A percentile compares a stretch with the other conserved stretches of the same genome.
Conservation (phyloP, 2,329 filamentous ascomycete genomes). For the Diaporthe helianthi region DNA sequence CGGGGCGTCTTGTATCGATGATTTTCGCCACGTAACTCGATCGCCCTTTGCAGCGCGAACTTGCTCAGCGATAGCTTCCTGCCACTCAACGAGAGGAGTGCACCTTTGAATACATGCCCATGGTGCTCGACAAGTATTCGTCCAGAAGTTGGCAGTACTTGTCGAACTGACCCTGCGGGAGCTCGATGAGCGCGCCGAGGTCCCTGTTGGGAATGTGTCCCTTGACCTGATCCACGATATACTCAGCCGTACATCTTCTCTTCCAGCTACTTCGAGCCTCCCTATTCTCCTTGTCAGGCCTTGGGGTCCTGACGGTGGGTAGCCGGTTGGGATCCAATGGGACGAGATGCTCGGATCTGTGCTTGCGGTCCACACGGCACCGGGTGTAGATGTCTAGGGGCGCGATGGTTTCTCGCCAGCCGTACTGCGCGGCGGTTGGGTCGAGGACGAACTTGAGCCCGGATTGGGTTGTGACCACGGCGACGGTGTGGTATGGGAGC, state of each 20-base stretch:
- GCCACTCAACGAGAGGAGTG: neutral
- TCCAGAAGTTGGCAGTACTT: neutral
- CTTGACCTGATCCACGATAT: neutral
- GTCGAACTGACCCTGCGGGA: neutral
- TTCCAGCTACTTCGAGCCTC: neutral
- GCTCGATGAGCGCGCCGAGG: neutral
- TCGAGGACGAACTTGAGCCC: neutral
- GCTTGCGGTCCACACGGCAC: neutral
- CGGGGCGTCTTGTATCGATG: too few species aligned
- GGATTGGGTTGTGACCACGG: neutral
- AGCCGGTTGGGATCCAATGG: too few species aligned
- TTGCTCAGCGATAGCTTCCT: too few species aligned
- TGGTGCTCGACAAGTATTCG: neutral
- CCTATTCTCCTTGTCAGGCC: neutral
- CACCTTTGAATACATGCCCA: neutral
- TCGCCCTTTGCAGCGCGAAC: too few species aligned
- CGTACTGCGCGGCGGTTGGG: neutral
- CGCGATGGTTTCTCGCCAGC: neutral
- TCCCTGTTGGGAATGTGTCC: neutral
- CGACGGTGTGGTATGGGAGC: neutral
- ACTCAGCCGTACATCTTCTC: neutral
- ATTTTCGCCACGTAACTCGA: too few species aligned
- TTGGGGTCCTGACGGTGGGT: neutral
- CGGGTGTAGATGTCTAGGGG: neutral
- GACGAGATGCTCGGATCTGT: accelerated